Base-by-base conservation (phyloP, 495 filamentous ascomycete genomes). In the Aspergillus hancockii region DNA sequence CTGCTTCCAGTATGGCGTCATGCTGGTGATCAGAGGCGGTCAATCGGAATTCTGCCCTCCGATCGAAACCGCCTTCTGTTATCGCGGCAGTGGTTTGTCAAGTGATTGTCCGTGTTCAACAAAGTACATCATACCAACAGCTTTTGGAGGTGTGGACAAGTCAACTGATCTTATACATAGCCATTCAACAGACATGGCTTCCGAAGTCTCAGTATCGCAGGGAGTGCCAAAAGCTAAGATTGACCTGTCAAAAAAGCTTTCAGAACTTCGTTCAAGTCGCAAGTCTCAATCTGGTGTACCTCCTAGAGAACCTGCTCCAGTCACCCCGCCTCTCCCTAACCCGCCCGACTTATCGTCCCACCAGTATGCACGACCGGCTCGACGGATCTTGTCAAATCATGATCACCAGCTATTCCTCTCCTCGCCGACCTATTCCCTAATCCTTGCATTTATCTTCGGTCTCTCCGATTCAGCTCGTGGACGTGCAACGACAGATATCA, bases 381-480 rank as follows among this genome's bases (percentile, higher is more conserved):
- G 93, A 50, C 85, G 92, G 8, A 97, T 99, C 54, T 75, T 98
- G 23, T 91, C 91, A 4, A 72, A 77, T 2, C 72, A 83, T 46
- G 95, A 99, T 66, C 93, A 94, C 68, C 82, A 90, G 14, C 73
- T 90, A 8, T 99, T 96, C 69, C 81, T 90, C 9, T 72, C 83
- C 13, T 97, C 93, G 0, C 82, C 88, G 0, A 90, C 93, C 8
- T 89, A 93, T 69, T 80, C 73, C 4, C 85, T 97, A 7, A 78
- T 99, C 52, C 68, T 89, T 22, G 83, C 88, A 19, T 99, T 96
- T 67, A 82, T 97, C 61, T 97, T 96, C 65, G 81, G 83, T 32
- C 87, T 98, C 41, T 86, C 91, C 41, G 92, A 97, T 59, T 85
- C 89, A 0, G 90, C 95, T 41, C 77, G 86, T 55, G 91, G 92